Base-by-base conservation (phyloP, 176 grass and related monocot genomes). In the Cenchrus fungigraminus region DNA sequence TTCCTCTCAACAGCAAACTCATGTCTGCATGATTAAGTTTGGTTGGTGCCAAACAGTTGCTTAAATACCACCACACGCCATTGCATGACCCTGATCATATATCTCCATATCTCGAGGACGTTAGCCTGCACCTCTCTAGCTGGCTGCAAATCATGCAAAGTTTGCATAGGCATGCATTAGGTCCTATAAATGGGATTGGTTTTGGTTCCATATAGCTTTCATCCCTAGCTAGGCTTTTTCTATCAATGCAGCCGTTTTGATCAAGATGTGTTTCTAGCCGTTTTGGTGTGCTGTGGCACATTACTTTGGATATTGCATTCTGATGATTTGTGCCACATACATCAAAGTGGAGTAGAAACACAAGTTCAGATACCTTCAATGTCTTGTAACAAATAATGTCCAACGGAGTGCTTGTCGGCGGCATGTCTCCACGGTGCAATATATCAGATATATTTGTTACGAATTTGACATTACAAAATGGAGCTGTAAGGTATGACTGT, bases 41-140 rank as follows among this genome's bases (percentile, higher is more conserved):
- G 74, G 89, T 90, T 87, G 89, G 80, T 53, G 45, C n/a, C 44
- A 84, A 84, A 90, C 52, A 75, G 71, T 80, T 87, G 80, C 89
- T 90, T 90, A 90, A 90, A 68, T 90, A 87, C 67, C 84, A 87
- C 74, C 59, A 0, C 74, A 90, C 64, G 40, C 28, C 78, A 82
- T 71, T 67, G 40, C 71, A 67, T 68, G 60, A 85, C 66, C 66
- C 59, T 60, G 42, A 64, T 64, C 58, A 49, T 65, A 46, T 46
- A 46, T 46, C 77, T 37, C 51, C 51, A 6, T 42, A 40, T 76
- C 63, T 79, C 68, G 42, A 90, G 83, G 82, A 81, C 64, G 73
- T 57, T 65, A 56, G 47, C 67, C 60, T 72, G 19, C 84, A 67
- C 46, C 22, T 68, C 22, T 68, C 47, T 31, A 37, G 59, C 22